phyloP scores from a whole-genome alignment of 1,284 basidiomycete species.

The Rhodotorula sp. region DNA sequence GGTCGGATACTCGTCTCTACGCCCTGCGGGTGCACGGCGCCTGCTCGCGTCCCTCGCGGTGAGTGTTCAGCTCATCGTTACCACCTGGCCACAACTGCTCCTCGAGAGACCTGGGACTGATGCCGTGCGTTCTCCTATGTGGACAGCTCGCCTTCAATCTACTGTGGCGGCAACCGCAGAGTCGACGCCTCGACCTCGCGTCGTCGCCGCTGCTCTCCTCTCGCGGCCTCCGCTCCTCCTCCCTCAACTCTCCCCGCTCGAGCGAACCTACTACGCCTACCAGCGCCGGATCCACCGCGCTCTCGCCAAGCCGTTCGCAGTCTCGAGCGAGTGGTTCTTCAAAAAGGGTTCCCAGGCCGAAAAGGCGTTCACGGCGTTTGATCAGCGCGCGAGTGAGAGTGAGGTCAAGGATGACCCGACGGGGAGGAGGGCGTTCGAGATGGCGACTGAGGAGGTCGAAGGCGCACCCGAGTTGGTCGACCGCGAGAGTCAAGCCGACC shows the following conservation, averaged over 20 bases:
- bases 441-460: slow-evolving; percentile 56
- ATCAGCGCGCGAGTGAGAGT: slow-evolving; percentile 42
- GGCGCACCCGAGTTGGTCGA: slow-evolving; percentile 55
- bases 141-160: slow-evolving; percentile 3
- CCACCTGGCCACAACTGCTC: slow-evolving; percentile 11
- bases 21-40: slow-evolving; percentile 6
- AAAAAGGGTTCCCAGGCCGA: slow-evolving; percentile 85
- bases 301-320: slow-evolving; percentile 79
- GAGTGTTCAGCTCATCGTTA: not conserved
- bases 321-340: slow-evolving; percentile 82
- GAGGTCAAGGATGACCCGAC: slow-evolving; percentile 49
- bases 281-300: slow-evolving; percentile 78
- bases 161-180: slow-evolving; percentile 1
- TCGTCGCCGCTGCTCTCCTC: slow-evolving; percentile 43
- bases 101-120: not conserved
- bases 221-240: slow-evolving; percentile 43
- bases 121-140: not conserved
- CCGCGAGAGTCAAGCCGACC: slow-evolving; percentile 61
- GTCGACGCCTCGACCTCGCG: slow-evolving; percentile 25
- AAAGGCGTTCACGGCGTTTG: slow-evolving; percentile 60
- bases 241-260: slow-evolving; percentile 57
- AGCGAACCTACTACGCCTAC: slow-evolving; percentile 81
- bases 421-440: slow-evolving; percentile 53
- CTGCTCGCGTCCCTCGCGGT: not conserved
- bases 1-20: not conserved